Conservation (phyloP, 257 asterid species). For the Solanum chiquidenum region DNA sequence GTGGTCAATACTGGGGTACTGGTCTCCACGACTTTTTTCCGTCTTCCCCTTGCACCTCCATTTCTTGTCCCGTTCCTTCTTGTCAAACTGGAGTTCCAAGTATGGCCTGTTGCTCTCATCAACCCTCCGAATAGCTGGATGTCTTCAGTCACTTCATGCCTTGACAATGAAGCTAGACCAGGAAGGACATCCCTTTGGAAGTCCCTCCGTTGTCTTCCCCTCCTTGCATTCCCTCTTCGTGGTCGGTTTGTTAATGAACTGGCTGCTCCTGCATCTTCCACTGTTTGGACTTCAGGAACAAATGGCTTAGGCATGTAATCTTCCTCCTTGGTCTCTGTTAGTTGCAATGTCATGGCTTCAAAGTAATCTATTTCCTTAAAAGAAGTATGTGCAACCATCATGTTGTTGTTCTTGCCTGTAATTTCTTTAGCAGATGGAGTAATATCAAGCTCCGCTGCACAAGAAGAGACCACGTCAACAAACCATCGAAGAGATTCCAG, state of each 20-base stretch:
- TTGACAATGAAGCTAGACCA: conserved; percentile 62
- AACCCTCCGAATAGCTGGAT: conserved; percentile 80
- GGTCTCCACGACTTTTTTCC: conserved; percentile 41
- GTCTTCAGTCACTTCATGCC: conserved; percentile 92
- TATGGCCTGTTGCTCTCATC: conserved; percentile 84
- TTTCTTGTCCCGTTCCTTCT: conserved; percentile 58
- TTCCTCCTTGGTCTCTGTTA: conserved; percentile 55
- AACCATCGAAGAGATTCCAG: conserved; percentile 52
- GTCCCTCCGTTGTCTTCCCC: conserved; percentile 94
- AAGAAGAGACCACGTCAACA: conserved; percentile 33
- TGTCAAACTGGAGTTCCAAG: conserved; percentile 55
- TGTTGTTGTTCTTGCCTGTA: conserved; percentile 10
- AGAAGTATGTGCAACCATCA: conserved; percentile 1
- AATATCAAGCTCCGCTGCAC: conserved; percentile 20
- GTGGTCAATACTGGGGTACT: conserved; percentile 16
- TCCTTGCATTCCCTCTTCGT: conserved; percentile 84
- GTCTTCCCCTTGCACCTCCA: conserved; percentile 57
- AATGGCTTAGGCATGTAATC: conserved; percentile 80
- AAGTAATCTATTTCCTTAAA: conserved; percentile 64
- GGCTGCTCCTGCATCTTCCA: conserved; percentile 34
- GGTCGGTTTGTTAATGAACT: conserved; percentile 23
- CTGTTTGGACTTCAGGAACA: conserved; percentile 29
- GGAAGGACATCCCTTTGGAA: conserved; percentile 94
- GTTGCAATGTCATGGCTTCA: conserved; percentile 71
- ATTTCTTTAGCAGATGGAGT: conserved; percentile 12